Conservation (phyloP, 2,329 filamentous ascomycete species). For the Intubia oerlemansii region DNA sequence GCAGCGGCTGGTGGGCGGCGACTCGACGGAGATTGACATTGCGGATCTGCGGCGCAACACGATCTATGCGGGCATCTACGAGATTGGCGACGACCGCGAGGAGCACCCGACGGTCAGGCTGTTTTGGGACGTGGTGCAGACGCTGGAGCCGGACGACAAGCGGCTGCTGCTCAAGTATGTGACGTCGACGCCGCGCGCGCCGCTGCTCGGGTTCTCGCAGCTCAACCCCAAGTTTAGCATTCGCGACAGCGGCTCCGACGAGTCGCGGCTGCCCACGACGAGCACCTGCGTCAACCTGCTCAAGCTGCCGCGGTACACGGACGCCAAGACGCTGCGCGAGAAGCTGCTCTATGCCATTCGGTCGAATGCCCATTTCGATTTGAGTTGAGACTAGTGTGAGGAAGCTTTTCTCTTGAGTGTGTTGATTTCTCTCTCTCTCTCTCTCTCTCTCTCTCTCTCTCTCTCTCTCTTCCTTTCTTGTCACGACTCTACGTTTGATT, state of each 20-base stretch:
- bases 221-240: constrained; percentile 78
- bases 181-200: constrained; percentile 77
- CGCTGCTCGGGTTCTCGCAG: constrained; percentile 71
- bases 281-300: constrained; percentile 92
- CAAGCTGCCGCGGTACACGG: constrained; percentile 69
- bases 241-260: constrained; percentile 56
- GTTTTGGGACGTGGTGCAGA: constrained; percentile 80
- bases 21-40: constrained; percentile 68
- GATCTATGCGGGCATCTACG: constrained; percentile 69
- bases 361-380: constrained; percentile 80
- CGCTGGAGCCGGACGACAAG: constrained; percentile 53
- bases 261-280: constrained; percentile 67
- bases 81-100: constrained; percentile 65
- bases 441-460: no score
- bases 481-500: no score
- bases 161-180: constrained; percentile 88
- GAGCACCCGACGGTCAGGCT: constrained; percentile 72
- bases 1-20: constrained; percentile 80
- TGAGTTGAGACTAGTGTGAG: no score
- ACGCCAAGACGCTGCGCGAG: constrained; percentile 40
- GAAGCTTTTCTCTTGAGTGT: no score
- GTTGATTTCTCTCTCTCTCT: no score
- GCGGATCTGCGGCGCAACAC: constrained; percentile 72
- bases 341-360: constrained; percentile 83
- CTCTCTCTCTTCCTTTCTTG: no score